These are phyloP conservation scores for Phytomonas sp. DNA, from an alignment of 208 protist genomes.

Conservation along the genomic window DNA sequence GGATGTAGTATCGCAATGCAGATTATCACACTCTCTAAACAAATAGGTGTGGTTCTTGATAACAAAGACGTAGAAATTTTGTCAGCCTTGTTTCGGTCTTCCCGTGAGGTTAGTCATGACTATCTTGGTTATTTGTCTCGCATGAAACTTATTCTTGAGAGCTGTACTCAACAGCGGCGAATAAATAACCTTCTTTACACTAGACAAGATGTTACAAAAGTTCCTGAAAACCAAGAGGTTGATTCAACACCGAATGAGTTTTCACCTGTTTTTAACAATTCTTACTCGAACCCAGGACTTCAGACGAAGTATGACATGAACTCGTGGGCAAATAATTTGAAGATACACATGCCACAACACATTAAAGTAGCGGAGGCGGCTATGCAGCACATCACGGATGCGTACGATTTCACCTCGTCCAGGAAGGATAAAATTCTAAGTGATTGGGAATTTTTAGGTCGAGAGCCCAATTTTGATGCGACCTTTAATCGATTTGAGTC, in stretches of 20 bases:
- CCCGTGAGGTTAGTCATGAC: constrained; percentile 44
- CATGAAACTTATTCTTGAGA: constrained; percentile 58
- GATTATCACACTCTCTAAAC: constrained; percentile 49
- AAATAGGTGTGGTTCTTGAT: constrained; percentile 39
- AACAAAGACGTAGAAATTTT: constrained; percentile 33
- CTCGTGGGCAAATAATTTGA: constrained; percentile 47
- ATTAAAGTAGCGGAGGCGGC: constrained; percentile 19
- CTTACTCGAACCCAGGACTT: constrained; percentile 34
- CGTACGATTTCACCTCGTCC: constrained; percentile 7
- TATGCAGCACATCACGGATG: constrained; percentile 25
- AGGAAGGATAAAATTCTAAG: constrained; percentile 14
- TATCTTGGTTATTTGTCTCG: constrained; percentile 31
- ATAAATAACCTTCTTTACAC: background rate
- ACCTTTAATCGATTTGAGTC: constrained; percentile 51
- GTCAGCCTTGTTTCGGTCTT: constrained; percentile 45
- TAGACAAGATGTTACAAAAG: constrained; percentile 1
- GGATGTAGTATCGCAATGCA: constrained; percentile 47
- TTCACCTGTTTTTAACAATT: constrained; percentile 29
- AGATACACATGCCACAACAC: constrained; percentile 17
- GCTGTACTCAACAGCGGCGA: constrained; percentile 30
- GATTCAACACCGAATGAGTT: constrained; percentile 19
- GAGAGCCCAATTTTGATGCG: constrained; percentile 24
- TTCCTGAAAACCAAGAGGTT: constrained; percentile 2
- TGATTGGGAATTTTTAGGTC: constrained; percentile 39
- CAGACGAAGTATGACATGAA: constrained; percentile 47